Evolutionary conservation across 352 stramenopile species (phyloP).

Genomic region (Phytophthora rubi): DNA sequence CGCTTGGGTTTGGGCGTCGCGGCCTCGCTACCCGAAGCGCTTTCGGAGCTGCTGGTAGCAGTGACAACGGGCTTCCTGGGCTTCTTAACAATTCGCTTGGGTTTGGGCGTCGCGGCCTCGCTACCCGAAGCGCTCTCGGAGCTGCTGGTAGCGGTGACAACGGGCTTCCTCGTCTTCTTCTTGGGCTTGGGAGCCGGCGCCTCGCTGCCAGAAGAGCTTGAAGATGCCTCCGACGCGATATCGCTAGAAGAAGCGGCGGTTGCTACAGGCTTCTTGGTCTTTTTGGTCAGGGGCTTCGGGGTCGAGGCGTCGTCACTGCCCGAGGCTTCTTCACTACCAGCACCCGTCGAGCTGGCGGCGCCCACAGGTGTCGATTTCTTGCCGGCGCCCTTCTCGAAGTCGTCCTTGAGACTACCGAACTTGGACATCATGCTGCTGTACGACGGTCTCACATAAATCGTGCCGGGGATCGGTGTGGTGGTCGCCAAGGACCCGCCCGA

Average conservation of each 20-base stretch:
- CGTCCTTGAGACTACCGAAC: constrained; percentile 21
- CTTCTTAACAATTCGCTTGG: constrained; percentile 10
- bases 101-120: neutral
- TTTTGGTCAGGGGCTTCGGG: constrained; percentile 11
- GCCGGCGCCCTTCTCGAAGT: constrained; percentile 6
- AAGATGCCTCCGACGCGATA: neutral
- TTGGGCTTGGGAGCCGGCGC: neutral
- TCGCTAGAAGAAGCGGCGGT: neutral
- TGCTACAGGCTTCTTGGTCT: constrained; percentile 21
- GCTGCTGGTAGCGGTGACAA: neutral
- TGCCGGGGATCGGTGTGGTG: constrained; percentile 26
- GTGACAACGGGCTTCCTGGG: constrained; percentile 1
- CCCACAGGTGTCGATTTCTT: neutral
- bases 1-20: constrained; percentile 1
- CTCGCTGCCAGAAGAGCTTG: constrained; percentile 7
- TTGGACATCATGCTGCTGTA: constrained; percentile 28
- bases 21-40: constrained; percentile 12
- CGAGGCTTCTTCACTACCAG: neutral
- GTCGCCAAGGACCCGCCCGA: neutral
- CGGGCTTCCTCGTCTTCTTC: constrained; percentile 9
- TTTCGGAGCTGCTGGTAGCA: constrained; percentile 2
- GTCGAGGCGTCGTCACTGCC: neutral
- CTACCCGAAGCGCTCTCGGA: constrained; percentile 12
- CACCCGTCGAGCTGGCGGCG: constrained; percentile 4
- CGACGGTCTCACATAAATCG: neutral